Percentiles rank a stretch among this genome's conserved stretches.
Evolutionary conservation across 2,329 filamentous ascomycete species (phyloP).

Genomic region (Phialocephala sp.): DNA sequence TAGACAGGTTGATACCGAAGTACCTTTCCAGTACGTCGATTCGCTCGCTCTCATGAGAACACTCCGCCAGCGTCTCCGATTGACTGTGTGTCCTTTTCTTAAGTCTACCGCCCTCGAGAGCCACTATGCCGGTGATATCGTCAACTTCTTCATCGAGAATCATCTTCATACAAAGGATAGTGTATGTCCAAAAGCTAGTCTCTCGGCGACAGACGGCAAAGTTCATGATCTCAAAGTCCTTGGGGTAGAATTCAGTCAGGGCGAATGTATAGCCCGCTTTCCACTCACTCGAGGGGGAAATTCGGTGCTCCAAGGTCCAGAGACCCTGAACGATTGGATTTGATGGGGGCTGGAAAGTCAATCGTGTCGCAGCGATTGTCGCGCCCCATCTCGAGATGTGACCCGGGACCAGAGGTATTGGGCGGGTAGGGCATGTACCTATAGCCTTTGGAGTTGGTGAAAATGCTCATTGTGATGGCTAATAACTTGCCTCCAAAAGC

Average conservation of each 20-base stretch:
- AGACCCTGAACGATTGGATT: conserved; percentile 49
- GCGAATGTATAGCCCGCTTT: conserved; percentile 51
- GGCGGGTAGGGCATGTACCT: conserved; percentile 52
- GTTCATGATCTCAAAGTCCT: conserved; percentile 66
- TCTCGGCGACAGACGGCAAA: conserved; percentile 55
- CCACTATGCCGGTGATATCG: conserved; percentile 56
- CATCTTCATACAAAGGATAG: conserved; percentile 61
- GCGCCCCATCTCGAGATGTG: conserved; percentile 49
- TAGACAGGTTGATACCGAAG: conserved; percentile 56
- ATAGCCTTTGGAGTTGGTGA: background rate
- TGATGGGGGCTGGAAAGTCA: conserved; percentile 54
- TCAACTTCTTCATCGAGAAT: conserved; percentile 51
- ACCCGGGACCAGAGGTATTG: conserved; percentile 57
- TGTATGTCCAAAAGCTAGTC: conserved; percentile 59
- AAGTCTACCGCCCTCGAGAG: conserved; percentile 54
- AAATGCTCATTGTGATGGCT: too few relatives aligned
- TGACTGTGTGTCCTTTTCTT: conserved; percentile 57
- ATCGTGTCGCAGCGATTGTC: conserved; percentile 56
- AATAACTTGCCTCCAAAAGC: conserved; percentile 41
- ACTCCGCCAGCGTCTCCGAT: conserved; percentile 52
- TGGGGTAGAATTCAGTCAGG: conserved; percentile 60
- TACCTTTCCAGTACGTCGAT: conserved; percentile 54
- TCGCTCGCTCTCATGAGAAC: conserved; percentile 57
- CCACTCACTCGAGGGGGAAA: conserved; percentile 56
- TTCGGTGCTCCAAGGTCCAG: conserved; percentile 67